A percentile compares a stretch with the other conserved stretches of the same genome.
Evolutionary conservation across 169 alveolate species (phyloP).

Genomic region (Blepharisma undulans): DNA sequence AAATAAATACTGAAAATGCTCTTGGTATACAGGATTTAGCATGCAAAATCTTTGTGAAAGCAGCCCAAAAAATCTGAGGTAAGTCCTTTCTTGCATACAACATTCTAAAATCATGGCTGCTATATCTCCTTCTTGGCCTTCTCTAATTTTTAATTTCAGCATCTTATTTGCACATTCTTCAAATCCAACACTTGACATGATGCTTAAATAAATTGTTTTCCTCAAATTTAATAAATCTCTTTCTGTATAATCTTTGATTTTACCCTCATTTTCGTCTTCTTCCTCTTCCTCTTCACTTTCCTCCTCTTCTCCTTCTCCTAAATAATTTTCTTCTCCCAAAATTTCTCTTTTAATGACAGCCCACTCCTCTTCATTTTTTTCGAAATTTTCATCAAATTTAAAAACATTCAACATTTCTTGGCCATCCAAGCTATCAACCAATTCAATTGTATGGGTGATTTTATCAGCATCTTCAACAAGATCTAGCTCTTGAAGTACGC

Average conservation of each 20-base stretch:
- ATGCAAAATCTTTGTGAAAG: constrained; percentile 95
- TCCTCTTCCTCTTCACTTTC: constrained; percentile 81
- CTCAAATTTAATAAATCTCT: constrained; percentile 93
- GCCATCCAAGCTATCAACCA: constrained; percentile 92
- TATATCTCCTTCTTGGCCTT: constrained; percentile 93
- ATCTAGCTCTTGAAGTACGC: constrained; percentile 93
- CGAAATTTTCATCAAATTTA: constrained; percentile 90
- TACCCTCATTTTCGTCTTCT: constrained; percentile 43
- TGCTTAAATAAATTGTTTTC: constrained; percentile 94
- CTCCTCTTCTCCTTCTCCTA: constrained; percentile 84
- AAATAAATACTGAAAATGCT: constrained; percentile 90
- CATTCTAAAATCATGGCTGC: constrained; percentile 97
- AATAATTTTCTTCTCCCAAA: constrained; percentile 72
- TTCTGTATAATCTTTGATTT: constrained; percentile 91
- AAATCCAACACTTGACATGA: constrained; percentile 96
- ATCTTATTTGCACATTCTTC: constrained; percentile 99
- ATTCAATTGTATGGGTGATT: constrained; percentile 94
- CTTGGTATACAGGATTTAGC: constrained; percentile 90
- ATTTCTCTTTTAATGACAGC: constrained; percentile 87
- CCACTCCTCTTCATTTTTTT: constrained; percentile 92
- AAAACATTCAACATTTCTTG: constrained; percentile 93
- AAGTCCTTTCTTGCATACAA: constrained; percentile 98
- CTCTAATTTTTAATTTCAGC: constrained; percentile 92
- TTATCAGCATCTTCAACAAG: constrained; percentile 96
- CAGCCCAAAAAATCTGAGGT: constrained; percentile 93